These are phyloP conservation scores for Cicer bijugum DNA, from an alignment of 306 rosid species.

Conservation along the genomic window DNA sequence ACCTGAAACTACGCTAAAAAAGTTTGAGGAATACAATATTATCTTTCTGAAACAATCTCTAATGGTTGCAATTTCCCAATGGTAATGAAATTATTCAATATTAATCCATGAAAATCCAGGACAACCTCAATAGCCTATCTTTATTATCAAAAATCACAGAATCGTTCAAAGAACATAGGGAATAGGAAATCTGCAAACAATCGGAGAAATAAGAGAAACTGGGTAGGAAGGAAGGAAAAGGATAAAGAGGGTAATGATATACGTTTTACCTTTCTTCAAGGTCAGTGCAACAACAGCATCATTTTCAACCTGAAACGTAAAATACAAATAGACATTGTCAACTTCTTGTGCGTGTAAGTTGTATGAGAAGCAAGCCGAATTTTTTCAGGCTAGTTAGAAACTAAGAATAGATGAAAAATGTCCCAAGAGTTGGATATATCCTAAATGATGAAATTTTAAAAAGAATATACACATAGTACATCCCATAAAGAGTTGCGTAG, in stretches of 20 bases:
- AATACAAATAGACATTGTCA: slow-evolving; percentile 4
- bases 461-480: neutral
- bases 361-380: neutral
- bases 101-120: neutral
- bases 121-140: slow-evolving; percentile 5
- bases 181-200: slow-evolving; percentile 15
- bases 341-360: neutral
- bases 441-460: slow-evolving; percentile 9
- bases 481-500: neutral
- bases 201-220: slow-evolving; percentile 5
- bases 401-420: slow-evolving; percentile 21
- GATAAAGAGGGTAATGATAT: slow-evolving; percentile 1
- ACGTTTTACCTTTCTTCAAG: slow-evolving; percentile 69
- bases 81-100: slow-evolving; percentile 6
- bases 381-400: neutral
- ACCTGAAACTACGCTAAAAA: slow-evolving; percentile 4
- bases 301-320: slow-evolving; percentile 74
- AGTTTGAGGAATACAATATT: neutral
- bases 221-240: slow-evolving; percentile 1
- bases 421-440: neutral
- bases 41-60: slow-evolving; percentile 1
- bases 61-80: slow-evolving; percentile 1
- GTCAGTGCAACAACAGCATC: slow-evolving; percentile 87
- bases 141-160: slow-evolving; percentile 10
- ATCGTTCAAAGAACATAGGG: slow-evolving; percentile 28